A percentile compares a stretch with the other conserved stretches of the same genome.
Evolutionary conservation across 306 rosid genomes (phyloP).

Genomic region (Comarum palustre): DNA sequence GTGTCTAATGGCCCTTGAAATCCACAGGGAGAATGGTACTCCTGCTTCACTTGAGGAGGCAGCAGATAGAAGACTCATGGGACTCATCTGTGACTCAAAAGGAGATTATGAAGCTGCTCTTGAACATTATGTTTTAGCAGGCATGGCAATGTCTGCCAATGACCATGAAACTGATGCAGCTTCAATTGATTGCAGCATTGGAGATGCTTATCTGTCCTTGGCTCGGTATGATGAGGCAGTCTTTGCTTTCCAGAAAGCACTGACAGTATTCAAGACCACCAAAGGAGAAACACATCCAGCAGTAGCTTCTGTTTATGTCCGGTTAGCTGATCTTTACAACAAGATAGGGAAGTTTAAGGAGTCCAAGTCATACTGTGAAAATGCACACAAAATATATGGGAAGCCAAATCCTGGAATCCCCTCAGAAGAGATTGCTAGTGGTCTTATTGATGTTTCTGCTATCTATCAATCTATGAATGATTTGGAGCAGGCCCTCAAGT

Average conservation of each 20-base stretch:
- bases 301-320: conserved; percentile 71
- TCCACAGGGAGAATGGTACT: conserved; percentile 57
- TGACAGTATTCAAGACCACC: conserved; percentile 58
- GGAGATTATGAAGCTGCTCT: conserved; percentile 83
- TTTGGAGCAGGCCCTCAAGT: conserved; percentile 61
- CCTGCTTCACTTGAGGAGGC: conserved; percentile 70
- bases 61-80: conserved; percentile 80
- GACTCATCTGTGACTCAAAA: conserved; percentile 75
- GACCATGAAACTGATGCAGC: conserved; percentile 64
- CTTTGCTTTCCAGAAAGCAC: conserved; percentile 72
- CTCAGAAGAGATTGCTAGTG: conserved; percentile 72
- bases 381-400: conserved; percentile 62
- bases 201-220: conserved; percentile 67
- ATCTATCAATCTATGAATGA: conserved; percentile 80
- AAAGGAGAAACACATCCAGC: conserved; percentile 75
- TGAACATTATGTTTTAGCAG: conserved; percentile 75
- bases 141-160: conserved; percentile 70
- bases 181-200: conserved; percentile 70
- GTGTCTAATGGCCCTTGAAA: conserved; percentile 67
- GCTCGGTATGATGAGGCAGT: conserved; percentile 77
- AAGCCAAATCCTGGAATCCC: conserved; percentile 56
- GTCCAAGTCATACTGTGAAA: conserved; percentile 69
- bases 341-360: conserved; percentile 76
- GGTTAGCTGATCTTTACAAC: conserved; percentile 76
- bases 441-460: conserved; percentile 71